phyloP scores from a whole-genome alignment of 2,329 filamentous ascomycete species.

The Neurospora crassa region DNA sequence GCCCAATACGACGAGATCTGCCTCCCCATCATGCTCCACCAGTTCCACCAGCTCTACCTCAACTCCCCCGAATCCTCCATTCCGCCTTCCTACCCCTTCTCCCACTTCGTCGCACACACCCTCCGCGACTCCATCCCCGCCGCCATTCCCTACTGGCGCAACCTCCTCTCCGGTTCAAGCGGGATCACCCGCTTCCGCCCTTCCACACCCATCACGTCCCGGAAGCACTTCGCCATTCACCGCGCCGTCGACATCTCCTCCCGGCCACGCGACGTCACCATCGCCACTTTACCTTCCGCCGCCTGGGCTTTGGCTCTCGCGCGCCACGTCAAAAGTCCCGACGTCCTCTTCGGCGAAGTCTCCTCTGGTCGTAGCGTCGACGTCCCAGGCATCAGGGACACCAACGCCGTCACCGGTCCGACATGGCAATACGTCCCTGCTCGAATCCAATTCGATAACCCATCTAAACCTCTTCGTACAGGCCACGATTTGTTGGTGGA shows the following conservation, averaged over 20 bases:
- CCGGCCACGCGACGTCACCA: constrained; percentile 45
- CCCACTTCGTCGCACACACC: constrained; percentile 34
- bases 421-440: constrained; percentile 61
- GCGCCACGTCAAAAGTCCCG: constrained; percentile 35
- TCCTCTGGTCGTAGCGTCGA: constrained; percentile 52
- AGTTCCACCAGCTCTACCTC: constrained; percentile 45
- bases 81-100: constrained; percentile 31
- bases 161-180: constrained; percentile 45
- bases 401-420: constrained; percentile 51
- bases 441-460: constrained; percentile 42
- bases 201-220: constrained; percentile 26
- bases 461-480: constrained; percentile 29
- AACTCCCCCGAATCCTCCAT: constrained; percentile 15
- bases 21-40: constrained; percentile 49
- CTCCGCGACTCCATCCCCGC: constrained; percentile 31
- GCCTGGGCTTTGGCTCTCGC: constrained; percentile 57
- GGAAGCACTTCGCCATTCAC: constrained; percentile 32
- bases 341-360: constrained; percentile 58
- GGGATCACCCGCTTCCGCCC: constrained; percentile 35
- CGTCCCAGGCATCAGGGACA: constrained; percentile 39
- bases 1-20: constrained; percentile 63
- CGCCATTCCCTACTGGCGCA: constrained; percentile 51
- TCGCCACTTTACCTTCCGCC: constrained; percentile 56
- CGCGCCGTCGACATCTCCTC: constrained; percentile 35
- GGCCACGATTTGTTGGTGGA: constrained; percentile 40